Evolutionary conservation across 352 stramenopile genomes (phyloP), one percentile per base, ranked within the genome.

Genomic region (Phytophthora megakarya): DNA sequence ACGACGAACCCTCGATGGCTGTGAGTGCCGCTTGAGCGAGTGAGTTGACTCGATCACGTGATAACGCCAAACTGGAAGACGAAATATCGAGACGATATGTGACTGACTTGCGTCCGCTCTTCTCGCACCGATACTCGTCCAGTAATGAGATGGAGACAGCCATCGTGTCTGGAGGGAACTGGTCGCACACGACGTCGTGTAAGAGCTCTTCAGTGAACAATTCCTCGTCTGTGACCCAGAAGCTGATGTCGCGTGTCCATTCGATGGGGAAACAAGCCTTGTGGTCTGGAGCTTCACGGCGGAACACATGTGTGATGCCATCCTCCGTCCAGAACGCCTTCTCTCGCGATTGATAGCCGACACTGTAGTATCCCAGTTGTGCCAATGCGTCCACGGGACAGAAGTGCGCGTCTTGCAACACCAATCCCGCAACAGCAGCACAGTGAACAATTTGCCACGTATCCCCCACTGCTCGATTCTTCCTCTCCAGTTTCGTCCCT

Each of bases 361-460:
- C 84, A 42, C 83, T 91, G 57, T 86, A 81, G 74, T 94, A 94
- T n/a, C 86, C 86, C 22, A 94, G 68, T 32, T 69, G 59, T 0
- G 73, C 65, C 21, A 94, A 70, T 32, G 63, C 61, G 19, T 88
- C 70, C 18, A 92, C 78, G 3, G 86, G 86, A 40, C 80, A 90
- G 9, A 73, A 67, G 46, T 94, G 84, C 21, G 87, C 84, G 50
- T 82, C 66, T 28, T 81, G 67, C 39, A 92, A 64, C 16, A 94
- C 48, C 23, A 95, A 65, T 0, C 75, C 69, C 1, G 82, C 71
- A 19, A 69, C 58, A 12, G 86, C 84, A 22, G 87, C 87, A 45
- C 78, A 84, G 22, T 86, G 70, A 28, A 84, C 81, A 48, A 96
- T 73, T 67, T 94, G 87, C 87, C 87, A 96, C 11, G 82, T 92